Evolutionary conservation across 2,329 filamentous ascomycete genomes (phyloP).

Genomic region (Cercospora beticola): DNA sequence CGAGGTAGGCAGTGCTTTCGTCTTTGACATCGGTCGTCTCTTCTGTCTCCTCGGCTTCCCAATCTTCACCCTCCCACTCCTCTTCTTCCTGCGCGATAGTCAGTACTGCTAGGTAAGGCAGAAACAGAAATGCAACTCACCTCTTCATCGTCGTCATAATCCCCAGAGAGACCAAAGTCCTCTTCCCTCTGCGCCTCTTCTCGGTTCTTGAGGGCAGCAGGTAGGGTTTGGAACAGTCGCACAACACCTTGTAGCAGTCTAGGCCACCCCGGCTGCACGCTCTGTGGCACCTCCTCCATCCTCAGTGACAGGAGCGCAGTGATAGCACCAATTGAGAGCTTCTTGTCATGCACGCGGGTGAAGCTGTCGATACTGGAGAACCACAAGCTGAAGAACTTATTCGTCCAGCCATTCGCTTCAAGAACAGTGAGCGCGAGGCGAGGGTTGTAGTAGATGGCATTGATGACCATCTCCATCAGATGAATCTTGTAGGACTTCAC

Average conservation of each 20-base stretch:
- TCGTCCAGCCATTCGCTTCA: slow-evolving; percentile 92
- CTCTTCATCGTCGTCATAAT: slow-evolving; percentile 73
- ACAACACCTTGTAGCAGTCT: slow-evolving; percentile 85
- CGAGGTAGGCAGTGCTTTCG: slow-evolving; percentile 89
- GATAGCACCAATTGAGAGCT: slow-evolving; percentile 93
- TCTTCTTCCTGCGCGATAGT: slow-evolving; percentile 59
- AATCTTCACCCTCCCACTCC: slow-evolving; percentile 75
- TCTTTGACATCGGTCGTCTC: slow-evolving; percentile 72
- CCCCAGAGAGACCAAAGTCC: slow-evolving; percentile 75
- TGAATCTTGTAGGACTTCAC: slow-evolving; percentile 94
- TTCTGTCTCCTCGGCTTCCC: slow-evolving; percentile 62
- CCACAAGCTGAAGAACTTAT: slow-evolving; percentile 98
- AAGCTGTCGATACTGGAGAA: slow-evolving; percentile 95
- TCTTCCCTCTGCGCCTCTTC: slow-evolving; percentile 85
- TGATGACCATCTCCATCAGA: slow-evolving; percentile 98
- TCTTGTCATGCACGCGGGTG: slow-evolving; percentile 95
- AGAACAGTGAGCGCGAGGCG: slow-evolving; percentile 78
- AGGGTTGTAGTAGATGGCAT: slow-evolving; percentile 96
- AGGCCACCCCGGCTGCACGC: slow-evolving; percentile 93
- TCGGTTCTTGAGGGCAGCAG: slow-evolving; percentile 82
- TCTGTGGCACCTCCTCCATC: slow-evolving; percentile 80
- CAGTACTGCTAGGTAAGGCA: slow-evolving; percentile 2
- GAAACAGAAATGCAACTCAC: slow-evolving; percentile 7
- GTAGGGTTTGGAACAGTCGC: slow-evolving; percentile 86
- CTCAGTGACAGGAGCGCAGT: slow-evolving; percentile 77